phyloP scores from a whole-genome alignment of 495 filamentous ascomycete species.

The Podospora pseudoanserina region DNA sequence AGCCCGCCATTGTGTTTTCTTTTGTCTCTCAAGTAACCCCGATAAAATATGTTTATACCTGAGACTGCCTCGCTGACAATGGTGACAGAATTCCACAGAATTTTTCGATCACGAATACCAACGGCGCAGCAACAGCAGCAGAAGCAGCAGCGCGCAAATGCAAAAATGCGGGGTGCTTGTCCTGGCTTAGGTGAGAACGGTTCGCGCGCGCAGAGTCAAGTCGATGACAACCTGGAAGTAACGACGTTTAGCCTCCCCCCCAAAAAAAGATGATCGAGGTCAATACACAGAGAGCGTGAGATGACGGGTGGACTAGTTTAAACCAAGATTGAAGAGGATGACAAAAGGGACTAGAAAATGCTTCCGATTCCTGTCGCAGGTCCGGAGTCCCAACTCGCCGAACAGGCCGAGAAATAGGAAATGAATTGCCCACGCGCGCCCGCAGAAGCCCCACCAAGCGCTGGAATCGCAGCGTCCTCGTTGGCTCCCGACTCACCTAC shows the following conservation, averaged over 20 bases:
- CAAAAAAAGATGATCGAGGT: too few relatives aligned
- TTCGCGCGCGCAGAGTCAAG: too few relatives aligned
- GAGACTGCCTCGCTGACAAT: too few relatives aligned
- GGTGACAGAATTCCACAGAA: too few relatives aligned
- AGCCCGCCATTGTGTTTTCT: constrained; percentile 8
- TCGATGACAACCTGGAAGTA: too few relatives aligned
- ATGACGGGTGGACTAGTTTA: neutral
- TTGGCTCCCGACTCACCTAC: neutral
- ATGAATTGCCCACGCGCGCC: neutral
- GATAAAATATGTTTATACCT: neutral
- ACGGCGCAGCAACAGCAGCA: too few relatives aligned
- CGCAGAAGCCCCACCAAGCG: neutral
- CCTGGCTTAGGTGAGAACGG: too few relatives aligned
- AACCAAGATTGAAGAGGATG: neutral
- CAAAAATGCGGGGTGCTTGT: too few relatives aligned
- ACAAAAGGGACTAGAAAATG: neutral
- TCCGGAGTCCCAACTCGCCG: neutral
- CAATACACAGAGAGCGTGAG: neutral
- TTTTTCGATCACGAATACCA: too few relatives aligned
- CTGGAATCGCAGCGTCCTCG: neutral
- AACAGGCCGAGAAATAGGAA: neutral
- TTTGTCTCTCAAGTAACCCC: neutral
- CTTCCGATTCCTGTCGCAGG: neutral
- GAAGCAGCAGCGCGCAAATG: too few relatives aligned
- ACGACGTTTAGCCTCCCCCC: too few relatives aligned